Base-by-base conservation (phyloP, 768 basidiomycete species). In the Tulasnella calospora region DNA sequence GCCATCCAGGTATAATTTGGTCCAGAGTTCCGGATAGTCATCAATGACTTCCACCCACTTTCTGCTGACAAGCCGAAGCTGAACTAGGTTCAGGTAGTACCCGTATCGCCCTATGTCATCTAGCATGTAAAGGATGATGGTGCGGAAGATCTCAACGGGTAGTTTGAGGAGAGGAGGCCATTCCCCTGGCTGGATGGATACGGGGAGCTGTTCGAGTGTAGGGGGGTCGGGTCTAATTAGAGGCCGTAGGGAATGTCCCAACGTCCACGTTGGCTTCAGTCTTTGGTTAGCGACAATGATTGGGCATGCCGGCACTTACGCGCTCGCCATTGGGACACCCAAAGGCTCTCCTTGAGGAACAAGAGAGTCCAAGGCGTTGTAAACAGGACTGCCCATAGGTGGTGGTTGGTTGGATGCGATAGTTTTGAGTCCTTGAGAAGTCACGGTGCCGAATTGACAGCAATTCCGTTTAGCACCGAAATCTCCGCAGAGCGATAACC, bases 401-500 rank as follows among this genome's bases (percentile, higher is more conserved):
- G 44, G 44, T 19, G 5, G 44, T 6, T 46, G 13, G 41, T 46
- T 12, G 44, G 44, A 47, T n/a, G n/a, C n/a, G n/a, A n/a, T n/a
- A n/a, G n/a, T n/a, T n/a, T n/a, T n/a, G n/a, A n/a, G n/a, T n/a
- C n/a, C n/a, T n/a, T n/a, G n/a, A n/a, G n/a, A n/a, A n/a, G n/a
- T n/a, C n/a, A n/a, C n/a, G 19, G 21, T 47, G 46, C 21, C 17
- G 19, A 47, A 21, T 51, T 33, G 27, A 67, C 30, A 27, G 61
- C 61, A 67, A 35, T 30, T 67, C 61, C 61, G 61, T 67, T 35
- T 67, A 73, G 21, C 40, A 73, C 46, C 40, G 71, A 33, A 73
- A 41, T 73, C 71, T 41, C 71, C 71, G 40, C 71, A 13, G 13
- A 41, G n/a, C 30, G 71, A 47, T 73, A 41, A 73, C 8, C 46